Evolutionary conservation across 371 early-diverging fungal species (phyloP).

Genomic region (Nematocida major): DNA sequence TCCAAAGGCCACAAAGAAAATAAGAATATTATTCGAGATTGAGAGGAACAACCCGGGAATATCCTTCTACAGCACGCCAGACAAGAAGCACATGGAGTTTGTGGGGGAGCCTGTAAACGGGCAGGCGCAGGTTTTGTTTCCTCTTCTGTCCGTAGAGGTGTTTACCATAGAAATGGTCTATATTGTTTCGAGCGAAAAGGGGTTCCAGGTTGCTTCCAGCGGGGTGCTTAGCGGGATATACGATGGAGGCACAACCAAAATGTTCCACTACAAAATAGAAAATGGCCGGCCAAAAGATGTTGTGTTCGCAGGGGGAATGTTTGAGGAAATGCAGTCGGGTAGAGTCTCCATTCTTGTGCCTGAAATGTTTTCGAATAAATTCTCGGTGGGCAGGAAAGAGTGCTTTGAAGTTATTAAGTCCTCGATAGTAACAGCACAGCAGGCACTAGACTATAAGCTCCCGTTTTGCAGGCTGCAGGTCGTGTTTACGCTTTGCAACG

Average conservation of each 20-base stretch:
- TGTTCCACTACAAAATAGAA: slow-evolving; percentile 54
- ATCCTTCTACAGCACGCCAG: not conserved
- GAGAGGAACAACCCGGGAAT: slow-evolving; percentile 14
- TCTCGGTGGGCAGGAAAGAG: slow-evolving; percentile 21
- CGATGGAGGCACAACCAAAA: slow-evolving; percentile 55
- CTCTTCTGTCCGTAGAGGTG: not conserved
- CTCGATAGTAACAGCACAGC: not conserved
- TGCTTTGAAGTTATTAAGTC: slow-evolving; percentile 8
- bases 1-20: not conserved
- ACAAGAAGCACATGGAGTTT: slow-evolving; percentile 7
- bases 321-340: slow-evolving; percentile 14
- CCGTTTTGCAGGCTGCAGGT: slow-evolving; percentile 23
- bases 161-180: slow-evolving; percentile 57
- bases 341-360: not conserved
- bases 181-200: slow-evolving; percentile 52
- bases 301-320: slow-evolving; percentile 60
- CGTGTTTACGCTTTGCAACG: slow-evolving; percentile 52
- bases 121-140: slow-evolving; percentile 11
- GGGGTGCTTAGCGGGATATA: slow-evolving; percentile 54
- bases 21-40: slow-evolving; percentile 15
- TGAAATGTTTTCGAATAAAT: not conserved
- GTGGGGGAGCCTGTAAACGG: slow-evolving; percentile 3
- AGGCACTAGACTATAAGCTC: slow-evolving; percentile 20
- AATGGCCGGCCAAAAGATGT: slow-evolving; percentile 39
- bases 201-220: slow-evolving; percentile 51